phyloP scores from a whole-genome alignment of 208 protist genomes.

The Acanthamoeba sp. region DNA sequence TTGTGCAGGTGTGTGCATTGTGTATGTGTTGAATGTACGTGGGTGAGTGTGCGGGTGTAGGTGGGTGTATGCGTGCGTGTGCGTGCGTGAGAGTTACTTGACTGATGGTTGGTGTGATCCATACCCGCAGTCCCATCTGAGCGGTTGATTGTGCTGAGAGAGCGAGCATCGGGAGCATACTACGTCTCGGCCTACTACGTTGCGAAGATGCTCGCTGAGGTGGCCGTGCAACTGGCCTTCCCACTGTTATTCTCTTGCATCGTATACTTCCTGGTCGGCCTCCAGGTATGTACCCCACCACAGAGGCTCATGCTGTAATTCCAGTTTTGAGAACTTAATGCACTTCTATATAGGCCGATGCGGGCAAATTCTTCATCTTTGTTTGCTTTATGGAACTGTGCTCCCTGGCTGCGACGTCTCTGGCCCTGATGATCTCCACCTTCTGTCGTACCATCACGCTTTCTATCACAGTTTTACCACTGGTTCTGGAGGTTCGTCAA shows the following conservation, averaged over 20 bases:
- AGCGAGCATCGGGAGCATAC: conserved; percentile 77
- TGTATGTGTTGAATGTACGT: too few relatives aligned
- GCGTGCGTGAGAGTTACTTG: too few relatives aligned
- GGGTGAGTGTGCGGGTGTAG: too few relatives aligned
- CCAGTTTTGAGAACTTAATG: too few relatives aligned
- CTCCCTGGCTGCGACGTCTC: conserved; percentile 35
- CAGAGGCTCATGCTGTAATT: too few relatives aligned
- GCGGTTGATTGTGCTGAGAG: conserved; percentile 75
- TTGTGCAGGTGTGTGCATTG: too few relatives aligned
- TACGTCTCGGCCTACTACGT: conserved; percentile 75
- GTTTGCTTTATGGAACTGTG: conserved; percentile 72
- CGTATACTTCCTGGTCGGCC: conserved; percentile 57
- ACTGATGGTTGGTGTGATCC: too few relatives aligned
- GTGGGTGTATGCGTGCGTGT: too few relatives aligned
- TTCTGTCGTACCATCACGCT: conserved; percentile 64
- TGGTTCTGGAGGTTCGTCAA: not conserved
- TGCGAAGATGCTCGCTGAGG: conserved; percentile 73
- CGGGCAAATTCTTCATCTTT: conserved; percentile 72
- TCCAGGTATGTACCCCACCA: conserved; percentile 64
- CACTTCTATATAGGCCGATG: conserved; percentile 18
- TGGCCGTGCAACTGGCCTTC: conserved; percentile 57
- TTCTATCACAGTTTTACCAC: conserved; percentile 14
- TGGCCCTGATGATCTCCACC: conserved; percentile 61
- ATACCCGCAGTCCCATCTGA: conserved; percentile 72
- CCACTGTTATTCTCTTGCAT: conserved; percentile 49